These are phyloP conservation scores for Cladorrhinum sp. DNA, from an alignment of 2,329 filamentous ascomycete species.

Conservation along the genomic window DNA sequence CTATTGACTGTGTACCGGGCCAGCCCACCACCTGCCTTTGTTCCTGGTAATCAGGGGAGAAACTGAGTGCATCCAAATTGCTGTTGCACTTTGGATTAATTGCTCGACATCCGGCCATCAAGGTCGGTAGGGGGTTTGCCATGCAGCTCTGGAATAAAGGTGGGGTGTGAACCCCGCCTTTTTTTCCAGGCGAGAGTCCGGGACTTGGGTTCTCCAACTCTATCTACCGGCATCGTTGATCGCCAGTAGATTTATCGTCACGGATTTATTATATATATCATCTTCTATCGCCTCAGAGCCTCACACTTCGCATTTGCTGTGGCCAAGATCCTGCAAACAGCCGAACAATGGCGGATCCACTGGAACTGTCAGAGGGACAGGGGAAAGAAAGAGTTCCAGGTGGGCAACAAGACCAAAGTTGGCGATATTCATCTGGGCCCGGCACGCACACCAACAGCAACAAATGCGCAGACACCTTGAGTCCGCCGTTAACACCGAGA, in stretches of 20 bases:
- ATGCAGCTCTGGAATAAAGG: not conserved
- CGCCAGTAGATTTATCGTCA: not conserved
- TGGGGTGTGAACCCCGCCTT: slow-evolving; percentile 6
- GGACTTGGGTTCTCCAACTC: not conserved
- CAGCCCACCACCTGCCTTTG: not conserved
- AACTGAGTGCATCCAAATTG: not conserved
- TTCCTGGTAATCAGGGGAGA: not conserved
- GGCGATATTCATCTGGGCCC: not conserved
- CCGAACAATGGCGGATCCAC: no score
- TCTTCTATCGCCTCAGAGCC: no score
- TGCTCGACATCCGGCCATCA: not conserved
- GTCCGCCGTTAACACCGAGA: not conserved
- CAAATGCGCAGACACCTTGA: not conserved
- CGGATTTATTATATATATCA: not conserved
- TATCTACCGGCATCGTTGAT: not conserved
- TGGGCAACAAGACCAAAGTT: not conserved
- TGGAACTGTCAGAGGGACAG: not conserved
- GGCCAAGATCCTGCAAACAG: no score
- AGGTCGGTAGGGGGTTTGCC: not conserved
- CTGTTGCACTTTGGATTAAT: not conserved
- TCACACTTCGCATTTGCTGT: no score
- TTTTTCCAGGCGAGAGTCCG: not conserved
- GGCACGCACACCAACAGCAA: not conserved
- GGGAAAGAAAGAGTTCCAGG: not conserved
- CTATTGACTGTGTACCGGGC: not conserved